A percentile compares a stretch with the other conserved stretches of the same genome.
Evolutionary conservation across 148 eudicot species (phyloP).

Genomic region (Cornus florida): DNA sequence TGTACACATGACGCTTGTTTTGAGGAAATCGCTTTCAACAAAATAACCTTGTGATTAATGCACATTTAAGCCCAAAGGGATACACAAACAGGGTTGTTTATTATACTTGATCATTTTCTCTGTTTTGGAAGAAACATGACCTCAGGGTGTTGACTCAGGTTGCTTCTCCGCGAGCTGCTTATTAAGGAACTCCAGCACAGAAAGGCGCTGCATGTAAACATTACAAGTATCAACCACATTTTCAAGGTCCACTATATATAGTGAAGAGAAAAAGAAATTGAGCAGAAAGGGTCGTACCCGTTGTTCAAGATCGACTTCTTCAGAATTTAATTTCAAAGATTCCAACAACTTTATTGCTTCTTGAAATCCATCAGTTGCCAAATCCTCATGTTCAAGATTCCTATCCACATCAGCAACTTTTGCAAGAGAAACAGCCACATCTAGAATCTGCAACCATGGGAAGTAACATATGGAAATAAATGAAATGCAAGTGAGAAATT

Average conservation of each 20-base stretch:
- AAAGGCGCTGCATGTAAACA: conserved; percentile 61
- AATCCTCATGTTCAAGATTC: conserved; percentile 68
- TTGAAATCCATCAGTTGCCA: conserved; percentile 66
- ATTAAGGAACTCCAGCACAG: conserved; percentile 81
- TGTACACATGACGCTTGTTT: background rate
- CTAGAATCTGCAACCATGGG: conserved; percentile 54
- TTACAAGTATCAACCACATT: background rate
- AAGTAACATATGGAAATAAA: background rate
- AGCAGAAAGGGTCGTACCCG: conserved; percentile 50
- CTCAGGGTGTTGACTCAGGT: conserved; percentile 26
- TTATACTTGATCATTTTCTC: background rate
- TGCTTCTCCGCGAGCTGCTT: conserved; percentile 58
- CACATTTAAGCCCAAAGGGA: background rate
- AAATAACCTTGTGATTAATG: background rate
- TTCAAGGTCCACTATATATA: background rate
- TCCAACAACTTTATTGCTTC: conserved; percentile 71
- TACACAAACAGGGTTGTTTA: conserved; percentile 1
- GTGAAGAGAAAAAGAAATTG: background rate
- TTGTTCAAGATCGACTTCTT: conserved; percentile 71
- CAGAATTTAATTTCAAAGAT: conserved; percentile 48
- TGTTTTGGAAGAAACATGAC: conserved; percentile 1
- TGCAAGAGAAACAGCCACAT: conserved; percentile 84
- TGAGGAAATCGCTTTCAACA: background rate
- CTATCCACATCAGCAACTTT: conserved; percentile 98
- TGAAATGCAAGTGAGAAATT: background rate